Evolutionary conservation across 192 early-diverging fungal genomes (phyloP).

Genomic region (Podochytrium sp.): DNA sequence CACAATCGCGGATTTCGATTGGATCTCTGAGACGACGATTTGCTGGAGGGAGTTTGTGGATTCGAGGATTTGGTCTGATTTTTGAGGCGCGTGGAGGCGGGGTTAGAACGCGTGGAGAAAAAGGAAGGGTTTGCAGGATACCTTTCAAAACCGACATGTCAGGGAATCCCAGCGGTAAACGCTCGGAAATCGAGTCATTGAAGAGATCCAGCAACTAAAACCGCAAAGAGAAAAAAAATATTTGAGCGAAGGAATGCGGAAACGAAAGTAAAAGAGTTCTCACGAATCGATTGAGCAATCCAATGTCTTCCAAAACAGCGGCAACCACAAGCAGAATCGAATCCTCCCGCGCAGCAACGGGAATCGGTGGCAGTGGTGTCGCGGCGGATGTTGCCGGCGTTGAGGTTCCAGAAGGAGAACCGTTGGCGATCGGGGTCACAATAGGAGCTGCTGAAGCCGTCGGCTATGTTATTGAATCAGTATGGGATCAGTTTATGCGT

Average conservation of each 20-base stretch:
- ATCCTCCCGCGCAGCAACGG: constrained; percentile 39
- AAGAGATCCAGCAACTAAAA: not conserved
- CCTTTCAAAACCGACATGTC: constrained; percentile 4
- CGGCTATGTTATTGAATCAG: not conserved
- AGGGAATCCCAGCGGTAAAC: constrained; percentile 10
- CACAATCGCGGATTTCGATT: not conserved
- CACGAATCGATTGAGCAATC: not conserved
- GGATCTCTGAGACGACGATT: constrained; percentile 1
- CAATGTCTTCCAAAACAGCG: constrained; percentile 45
- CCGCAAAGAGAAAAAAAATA: not conserved
- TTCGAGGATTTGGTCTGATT: constrained; percentile 1
- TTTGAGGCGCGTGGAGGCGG: not conserved
- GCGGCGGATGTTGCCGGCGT: not conserved
- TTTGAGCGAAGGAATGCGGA: not conserved
- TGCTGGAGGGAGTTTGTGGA: not conserved
- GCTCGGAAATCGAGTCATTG: not conserved
- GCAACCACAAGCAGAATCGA: constrained; percentile 31
- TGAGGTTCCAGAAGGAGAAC: constrained; percentile 3
- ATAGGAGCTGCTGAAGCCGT: not conserved
- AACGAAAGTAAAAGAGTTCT: not conserved
- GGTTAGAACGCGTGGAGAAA: too few relatives aligned
- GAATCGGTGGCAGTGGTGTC: constrained; percentile 22
- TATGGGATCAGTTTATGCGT: not conserved
- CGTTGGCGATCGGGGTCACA: not conserved
- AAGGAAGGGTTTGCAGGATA: too few relatives aligned